Evolutionary conservation across 2,329 filamentous ascomycete species (phyloP).

Genomic region (Lasiodiplodia hormozganensis): DNA sequence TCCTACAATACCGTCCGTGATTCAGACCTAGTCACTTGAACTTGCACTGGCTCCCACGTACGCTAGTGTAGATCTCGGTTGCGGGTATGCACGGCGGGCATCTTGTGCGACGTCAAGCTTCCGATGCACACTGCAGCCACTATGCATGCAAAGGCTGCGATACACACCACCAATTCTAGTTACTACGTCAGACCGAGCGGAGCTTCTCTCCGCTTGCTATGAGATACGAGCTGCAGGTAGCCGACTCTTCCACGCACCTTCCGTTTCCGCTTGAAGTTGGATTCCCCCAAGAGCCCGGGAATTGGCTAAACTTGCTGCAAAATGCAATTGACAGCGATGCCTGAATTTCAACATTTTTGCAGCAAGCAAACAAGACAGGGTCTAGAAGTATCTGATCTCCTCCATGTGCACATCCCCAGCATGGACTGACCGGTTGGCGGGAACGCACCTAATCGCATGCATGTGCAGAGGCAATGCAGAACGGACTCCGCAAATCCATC

Average conservation of each 20-base stretch:
- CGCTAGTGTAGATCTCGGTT: not conserved
- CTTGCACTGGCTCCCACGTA: too few species aligned
- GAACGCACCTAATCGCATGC: not conserved
- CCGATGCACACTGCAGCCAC: slow-evolving; percentile 1
- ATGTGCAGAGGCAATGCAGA: not conserved
- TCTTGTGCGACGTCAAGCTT: not conserved
- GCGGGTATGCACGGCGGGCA: slow-evolving; percentile 11
- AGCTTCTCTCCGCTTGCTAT: not conserved
- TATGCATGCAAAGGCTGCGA: not conserved
- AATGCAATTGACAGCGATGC: not conserved
- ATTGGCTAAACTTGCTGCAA: too few species aligned
- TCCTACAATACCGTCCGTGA: not conserved
- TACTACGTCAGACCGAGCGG: too few species aligned
- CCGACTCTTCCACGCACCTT: not conserved
- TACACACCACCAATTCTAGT: not conserved
- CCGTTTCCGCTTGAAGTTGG: not conserved
- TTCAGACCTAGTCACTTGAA: not conserved
- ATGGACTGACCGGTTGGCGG: not conserved
- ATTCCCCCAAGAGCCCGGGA: not conserved
- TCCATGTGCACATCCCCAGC: too few species aligned
- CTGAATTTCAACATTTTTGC: too few species aligned
- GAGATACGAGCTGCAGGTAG: not conserved
- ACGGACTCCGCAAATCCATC: not conserved
- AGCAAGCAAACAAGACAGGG: too few species aligned
- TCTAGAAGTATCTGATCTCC: too few species aligned